phyloP scores from a whole-genome alignment of 306 rosid genomes.

The Morella rubra region DNA sequence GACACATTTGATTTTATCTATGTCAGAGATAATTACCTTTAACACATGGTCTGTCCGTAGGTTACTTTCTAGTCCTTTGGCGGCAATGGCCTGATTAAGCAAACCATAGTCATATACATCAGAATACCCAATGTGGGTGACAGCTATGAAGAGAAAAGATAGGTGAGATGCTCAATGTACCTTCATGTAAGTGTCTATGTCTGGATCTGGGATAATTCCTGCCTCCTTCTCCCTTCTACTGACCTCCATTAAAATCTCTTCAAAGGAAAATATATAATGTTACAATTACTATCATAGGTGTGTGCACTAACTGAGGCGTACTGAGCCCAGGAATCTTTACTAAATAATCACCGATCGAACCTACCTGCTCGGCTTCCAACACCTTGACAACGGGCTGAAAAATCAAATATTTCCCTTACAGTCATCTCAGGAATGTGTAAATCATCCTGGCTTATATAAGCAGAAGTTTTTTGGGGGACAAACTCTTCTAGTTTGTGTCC shows the following conservation, averaged over 20 bases:
- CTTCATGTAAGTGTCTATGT: slow-evolving; percentile 83
- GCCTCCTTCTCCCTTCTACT: slow-evolving; percentile 62
- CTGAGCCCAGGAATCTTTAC: too few relatives aligned
- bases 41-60: slow-evolving; percentile 53
- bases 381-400: slow-evolving; percentile 83
- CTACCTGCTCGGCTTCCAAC: slow-evolving; percentile 68
- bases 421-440: slow-evolving; percentile 80
- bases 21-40: slow-evolving; percentile 36
- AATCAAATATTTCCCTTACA: slow-evolving; percentile 85
- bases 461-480: slow-evolving; percentile 70
- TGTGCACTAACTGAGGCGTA: background rate
- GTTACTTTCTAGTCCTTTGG: slow-evolving; percentile 32
- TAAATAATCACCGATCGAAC: background rate
- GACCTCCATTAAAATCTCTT: slow-evolving; percentile 59
- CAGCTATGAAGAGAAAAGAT: background rate
- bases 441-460: slow-evolving; percentile 83
- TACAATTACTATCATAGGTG: background rate
- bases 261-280: background rate
- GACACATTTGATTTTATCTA: background rate
- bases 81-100: slow-evolving; percentile 37
- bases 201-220: slow-evolving; percentile 65
- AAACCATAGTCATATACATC: background rate
- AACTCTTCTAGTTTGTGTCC: slow-evolving; percentile 63
- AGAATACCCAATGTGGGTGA: too few relatives aligned
- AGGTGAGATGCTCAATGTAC: slow-evolving; percentile 27